Conservation (phyloP, 1,284 basidiomycete genomes). For the Fistulinella cinereoalba region DNA sequence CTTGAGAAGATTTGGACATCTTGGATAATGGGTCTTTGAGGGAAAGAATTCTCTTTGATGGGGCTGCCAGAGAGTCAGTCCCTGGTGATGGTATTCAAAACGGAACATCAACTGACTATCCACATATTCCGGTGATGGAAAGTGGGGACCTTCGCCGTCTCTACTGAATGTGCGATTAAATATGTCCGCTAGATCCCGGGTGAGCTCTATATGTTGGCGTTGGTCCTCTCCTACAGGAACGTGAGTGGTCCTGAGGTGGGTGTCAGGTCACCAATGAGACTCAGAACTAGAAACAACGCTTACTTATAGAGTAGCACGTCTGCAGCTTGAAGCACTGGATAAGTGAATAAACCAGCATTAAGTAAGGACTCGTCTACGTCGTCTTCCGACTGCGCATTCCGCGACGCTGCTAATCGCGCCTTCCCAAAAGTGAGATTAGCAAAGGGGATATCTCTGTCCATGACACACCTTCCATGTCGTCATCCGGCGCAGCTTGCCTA, state of each 20-base stretch:
- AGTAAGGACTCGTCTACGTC: constrained; percentile 82
- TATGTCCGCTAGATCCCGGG: constrained; percentile 76
- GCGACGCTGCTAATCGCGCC: constrained; percentile 73
- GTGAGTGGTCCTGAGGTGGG: constrained; percentile 68
- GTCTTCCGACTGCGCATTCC: constrained; percentile 70
- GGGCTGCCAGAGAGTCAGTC: constrained; percentile 46
- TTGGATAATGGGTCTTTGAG: constrained; percentile 84
- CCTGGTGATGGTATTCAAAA: neutral
- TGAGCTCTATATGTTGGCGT: constrained; percentile 88
- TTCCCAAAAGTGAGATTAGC: constrained; percentile 31
- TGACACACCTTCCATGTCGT: constrained; percentile 88
- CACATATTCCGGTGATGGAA: constrained; percentile 72
- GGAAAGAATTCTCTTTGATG: constrained; percentile 76
- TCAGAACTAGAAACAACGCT: constrained; percentile 13
- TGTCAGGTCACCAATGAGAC: neutral
- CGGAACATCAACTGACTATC: constrained; percentile 56
- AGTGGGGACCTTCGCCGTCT: constrained; percentile 43
- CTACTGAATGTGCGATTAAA: constrained; percentile 73
- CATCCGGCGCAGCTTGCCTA: constrained; percentile 85
- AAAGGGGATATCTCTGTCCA: neutral
- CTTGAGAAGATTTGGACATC: constrained; percentile 93
- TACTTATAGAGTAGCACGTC: constrained; percentile 88
- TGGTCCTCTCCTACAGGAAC: constrained; percentile 97
- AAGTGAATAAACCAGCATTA: constrained; percentile 85
- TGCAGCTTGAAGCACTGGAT: constrained; percentile 92